A percentile compares a stretch with the other conserved stretches of the same genome.
Evolutionary conservation across 371 early-diverging fungal genomes (phyloP).

Genomic region (Actinomortierella wolfii): DNA sequence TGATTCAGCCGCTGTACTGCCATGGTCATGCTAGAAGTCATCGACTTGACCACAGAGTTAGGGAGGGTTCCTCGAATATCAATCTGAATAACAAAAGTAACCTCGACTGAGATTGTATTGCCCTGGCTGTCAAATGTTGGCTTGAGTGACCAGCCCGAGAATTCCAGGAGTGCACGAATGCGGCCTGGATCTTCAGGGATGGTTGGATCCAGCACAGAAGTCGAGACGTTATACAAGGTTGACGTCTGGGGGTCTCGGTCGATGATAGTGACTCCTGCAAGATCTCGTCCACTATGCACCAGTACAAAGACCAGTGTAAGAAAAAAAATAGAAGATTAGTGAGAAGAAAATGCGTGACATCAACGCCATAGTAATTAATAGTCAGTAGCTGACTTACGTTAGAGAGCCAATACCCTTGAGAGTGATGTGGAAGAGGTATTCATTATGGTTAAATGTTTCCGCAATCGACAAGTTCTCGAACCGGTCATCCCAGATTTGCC

Average conservation of each 20-base stretch:
- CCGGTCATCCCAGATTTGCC: conserved; percentile 53
- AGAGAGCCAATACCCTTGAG: conserved; percentile 53
- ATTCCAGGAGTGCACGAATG: conserved; percentile 54
- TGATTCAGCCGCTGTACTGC: conserved; percentile 31
- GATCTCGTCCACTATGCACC: conserved; percentile 52
- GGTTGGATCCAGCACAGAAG: conserved; percentile 58
- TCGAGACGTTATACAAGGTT: conserved; percentile 59
- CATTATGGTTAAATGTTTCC: conserved; percentile 61
- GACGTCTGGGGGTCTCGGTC: conserved; percentile 60
- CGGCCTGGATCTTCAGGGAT: conserved; percentile 55
- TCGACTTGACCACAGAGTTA: conserved; percentile 28
- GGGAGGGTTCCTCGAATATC: conserved; percentile 51
- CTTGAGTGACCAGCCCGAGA: conserved; percentile 65
- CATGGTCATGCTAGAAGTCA: conserved; percentile 31
- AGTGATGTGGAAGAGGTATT: conserved; percentile 57
- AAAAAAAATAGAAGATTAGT: background rate
- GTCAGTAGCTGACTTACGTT: conserved; percentile 27
- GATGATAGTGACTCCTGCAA: conserved; percentile 57
- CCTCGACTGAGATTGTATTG: conserved; percentile 49
- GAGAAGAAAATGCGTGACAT: background rate
- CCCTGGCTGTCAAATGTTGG: conserved; percentile 52
- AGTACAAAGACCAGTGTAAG: too few relatives aligned
- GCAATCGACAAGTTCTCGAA: conserved; percentile 56
- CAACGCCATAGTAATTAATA: background rate
- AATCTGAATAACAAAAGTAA: conserved; percentile 59